Conservation (phyloP, 2,329 filamentous ascomycete genomes). For the Pyrenophora graminea region DNA sequence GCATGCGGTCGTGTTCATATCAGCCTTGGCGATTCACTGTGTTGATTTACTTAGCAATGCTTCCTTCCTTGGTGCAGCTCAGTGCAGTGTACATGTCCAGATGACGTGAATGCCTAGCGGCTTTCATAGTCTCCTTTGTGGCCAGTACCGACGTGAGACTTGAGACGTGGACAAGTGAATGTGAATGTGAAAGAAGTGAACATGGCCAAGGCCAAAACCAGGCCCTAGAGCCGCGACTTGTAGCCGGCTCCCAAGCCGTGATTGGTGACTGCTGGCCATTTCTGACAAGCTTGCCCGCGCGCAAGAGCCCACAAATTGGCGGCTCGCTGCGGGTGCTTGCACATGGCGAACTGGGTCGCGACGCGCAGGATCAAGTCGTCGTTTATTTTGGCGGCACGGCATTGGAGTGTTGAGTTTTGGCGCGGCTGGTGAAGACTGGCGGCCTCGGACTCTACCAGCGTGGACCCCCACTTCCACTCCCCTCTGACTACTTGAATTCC, state of each 20-base stretch:
- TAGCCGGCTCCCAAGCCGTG: constrained; percentile 6
- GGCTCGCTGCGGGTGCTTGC: constrained; percentile 24
- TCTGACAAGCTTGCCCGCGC: constrained; percentile 7
- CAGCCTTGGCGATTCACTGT: neutral
- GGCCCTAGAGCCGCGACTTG: constrained; percentile 8
- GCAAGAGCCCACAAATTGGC: constrained; percentile 14
- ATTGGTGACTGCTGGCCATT: constrained; percentile 10
- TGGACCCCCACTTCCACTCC: constrained; percentile 17
- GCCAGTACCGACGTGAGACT: no score
- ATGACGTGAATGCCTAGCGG: no score
- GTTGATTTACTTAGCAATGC: neutral
- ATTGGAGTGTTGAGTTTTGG: constrained; percentile 9
- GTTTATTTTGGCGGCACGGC: neutral
- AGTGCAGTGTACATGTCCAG: no score
- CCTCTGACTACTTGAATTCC: constrained; percentile 14
- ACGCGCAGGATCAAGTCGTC: constrained; percentile 9
- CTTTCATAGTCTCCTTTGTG: no score
- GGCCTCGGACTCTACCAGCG: constrained; percentile 14
- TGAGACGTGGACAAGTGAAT: no score
- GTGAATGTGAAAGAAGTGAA: neutral
- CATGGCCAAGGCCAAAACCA: constrained; percentile 5
- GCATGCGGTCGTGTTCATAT: neutral
- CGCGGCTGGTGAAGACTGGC: constrained; percentile 8
- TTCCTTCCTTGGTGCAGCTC: no score
- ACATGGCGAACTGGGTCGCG: constrained; percentile 8